Evolutionary conservation across 352 stramenopile genomes (phyloP), one percentile per base, ranked within the genome.

Genomic region (Phytophthora pseudosyringae): DNA sequence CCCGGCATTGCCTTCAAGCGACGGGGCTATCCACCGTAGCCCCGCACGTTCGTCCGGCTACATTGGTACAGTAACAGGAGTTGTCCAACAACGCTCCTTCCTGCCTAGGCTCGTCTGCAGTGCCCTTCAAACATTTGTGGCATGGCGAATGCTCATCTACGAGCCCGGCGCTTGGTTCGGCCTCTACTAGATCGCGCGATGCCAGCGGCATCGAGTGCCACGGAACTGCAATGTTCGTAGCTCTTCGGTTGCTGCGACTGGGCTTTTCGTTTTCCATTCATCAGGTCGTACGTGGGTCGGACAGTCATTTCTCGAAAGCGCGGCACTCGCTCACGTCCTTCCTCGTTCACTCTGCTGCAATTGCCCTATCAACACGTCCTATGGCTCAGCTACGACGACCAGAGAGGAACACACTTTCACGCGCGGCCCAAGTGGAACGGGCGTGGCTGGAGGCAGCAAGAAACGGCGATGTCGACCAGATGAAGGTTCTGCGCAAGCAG

Each of bases 41-140:
- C 11, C 2, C n/a, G 29, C 26, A 38, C 49, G 21, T 38, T 18
- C 12, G 49, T 35, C 33, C 25, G 12, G 25, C 44, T 47, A 18
- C 16, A 31, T 8, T 16, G 21, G 16, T 21, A 21, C 21, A 21
- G 21, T 21, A 21, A 21, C 41, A 32, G 41, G 31, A 15, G 29
- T 40, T 40, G 33, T 18, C 26, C 33, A 39, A 3, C 15, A 61
- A 15, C 12, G 21, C 41, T 39, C 29, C 46, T 45, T 39, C 29
- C 46, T 45, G 46, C 53, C 15, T 54, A 21, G 21, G n/a, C 54
- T 53, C 54, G 41, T 62, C 54, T 54, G 54, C 13, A 9, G 54
- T 15, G 41, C 15, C 31, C 28, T 62, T 62, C 41, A 62, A 62
- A 8, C 32, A 46, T 62, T 62, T 21, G 16, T 28, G 36, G 11